Base-by-base conservation (phyloP, 1,284 basidiomycete genomes). In the Butyriboletus regius region DNA sequence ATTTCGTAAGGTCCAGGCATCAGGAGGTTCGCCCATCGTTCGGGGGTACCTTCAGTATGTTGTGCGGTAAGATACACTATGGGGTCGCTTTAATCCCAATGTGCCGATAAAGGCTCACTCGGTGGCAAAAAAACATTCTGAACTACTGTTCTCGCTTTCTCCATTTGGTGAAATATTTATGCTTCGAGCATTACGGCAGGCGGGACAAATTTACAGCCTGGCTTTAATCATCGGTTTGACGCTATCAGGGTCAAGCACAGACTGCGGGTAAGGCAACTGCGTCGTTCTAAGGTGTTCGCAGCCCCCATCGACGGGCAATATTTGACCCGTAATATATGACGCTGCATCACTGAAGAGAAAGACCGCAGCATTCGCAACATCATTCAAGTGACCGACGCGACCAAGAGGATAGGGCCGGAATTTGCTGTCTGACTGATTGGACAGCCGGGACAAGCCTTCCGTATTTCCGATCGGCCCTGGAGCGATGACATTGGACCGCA, bases 281-380 rank as follows among this genome's bases (percentile, higher is more conserved):
- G 66, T 56, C 3, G 63, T 59, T 37, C 79, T 71, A 28, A 85
- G 51, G 58, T 85, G 80, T 61, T 83, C 79, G 39, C 50, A 61
- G 6, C 76, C 85, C 43, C 87, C 87, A 58, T 88, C 85, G 15
- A 88, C 80, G 22, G 75, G 72, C 38, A 89, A 58, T 29, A 83
- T 65, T 59, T 87, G 81, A 1, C 91, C 91, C 0, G 86, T 87
- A 50, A 95, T 79, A 68, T 79, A 94, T 15, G 75, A 75, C 2
- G 91, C 92, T 0, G 91, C 92, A 41, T 84, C 81, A 55, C 90
- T 92, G 73, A 97, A 94, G 37, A 98, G 74, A 72, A 89, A 98
- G 3, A 94, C 74, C 0, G 85, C 76, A 3, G 85, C 78, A 62
- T 90, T 88, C 2, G 83, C 91, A 54, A 94, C 75, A 64, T 98